Percentiles rank a stretch among this genome's conserved stretches.
Conservation (phyloP, 2,329 filamentous ascomycete species). For the Trichoderma atroviride region DNA sequence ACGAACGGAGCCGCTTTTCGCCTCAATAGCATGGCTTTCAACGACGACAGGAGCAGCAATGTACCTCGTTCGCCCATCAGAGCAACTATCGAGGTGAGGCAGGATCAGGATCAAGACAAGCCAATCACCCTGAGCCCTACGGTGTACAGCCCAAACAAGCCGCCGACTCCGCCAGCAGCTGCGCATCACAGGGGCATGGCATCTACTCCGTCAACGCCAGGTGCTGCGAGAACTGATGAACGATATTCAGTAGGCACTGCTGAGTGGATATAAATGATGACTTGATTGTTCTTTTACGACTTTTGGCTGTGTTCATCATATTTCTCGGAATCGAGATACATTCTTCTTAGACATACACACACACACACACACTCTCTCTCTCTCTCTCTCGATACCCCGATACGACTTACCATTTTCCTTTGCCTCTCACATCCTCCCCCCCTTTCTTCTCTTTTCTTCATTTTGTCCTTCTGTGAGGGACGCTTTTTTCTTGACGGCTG, state of each 20-base stretch:
- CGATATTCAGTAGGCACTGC: slow-evolving; percentile 17
- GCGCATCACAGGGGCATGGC: neutral
- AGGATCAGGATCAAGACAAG: slow-evolving; percentile 28
- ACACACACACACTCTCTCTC: no score
- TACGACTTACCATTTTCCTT: neutral
- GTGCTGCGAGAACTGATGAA: neutral
- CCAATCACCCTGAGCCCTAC: slow-evolving; percentile 52
- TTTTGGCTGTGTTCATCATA: neutral
- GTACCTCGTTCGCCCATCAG: slow-evolving; percentile 43
- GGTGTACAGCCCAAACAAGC: slow-evolving; percentile 50
- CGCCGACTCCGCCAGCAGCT: neutral
- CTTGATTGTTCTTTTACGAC: neutral
- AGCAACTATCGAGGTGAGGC: slow-evolving; percentile 25
- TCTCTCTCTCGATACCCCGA: neutral
- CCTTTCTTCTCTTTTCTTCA: neutral
- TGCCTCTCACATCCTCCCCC: neutral
- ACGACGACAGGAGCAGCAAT: neutral
- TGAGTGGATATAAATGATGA: slow-evolving; percentile 29
- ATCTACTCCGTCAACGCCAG: neutral
- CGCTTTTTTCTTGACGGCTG: neutral
- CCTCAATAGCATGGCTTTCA: neutral
- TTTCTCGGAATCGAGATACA: neutral
- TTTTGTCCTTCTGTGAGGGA: slow-evolving; percentile 4
- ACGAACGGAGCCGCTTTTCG: slow-evolving; percentile 15
- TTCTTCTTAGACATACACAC: neutral